Evolutionary conservation across 2,329 filamentous ascomycete species (phyloP).

Genomic region (Xylaria sp.): DNA sequence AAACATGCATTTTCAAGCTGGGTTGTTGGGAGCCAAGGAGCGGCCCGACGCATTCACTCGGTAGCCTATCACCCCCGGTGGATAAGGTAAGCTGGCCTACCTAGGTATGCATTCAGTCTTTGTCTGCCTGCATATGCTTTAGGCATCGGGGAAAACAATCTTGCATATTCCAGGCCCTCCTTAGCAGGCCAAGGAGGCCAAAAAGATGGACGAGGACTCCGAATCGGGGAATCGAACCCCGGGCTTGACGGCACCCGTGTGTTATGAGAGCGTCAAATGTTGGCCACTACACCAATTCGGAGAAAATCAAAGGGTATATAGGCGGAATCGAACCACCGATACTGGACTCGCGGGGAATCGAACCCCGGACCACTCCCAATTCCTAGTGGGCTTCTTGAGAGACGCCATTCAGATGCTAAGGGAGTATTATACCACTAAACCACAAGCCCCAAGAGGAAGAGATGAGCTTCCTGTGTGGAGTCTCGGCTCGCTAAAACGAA

Average conservation of each 20-base stretch:
- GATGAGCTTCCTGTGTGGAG: constrained; percentile 25
- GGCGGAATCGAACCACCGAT: constrained; percentile 29
- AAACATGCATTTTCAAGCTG: constrained; percentile 20
- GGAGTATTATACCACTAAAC: constrained; percentile 38
- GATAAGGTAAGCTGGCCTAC: constrained; percentile 12
- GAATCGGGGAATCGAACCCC: constrained; percentile 50
- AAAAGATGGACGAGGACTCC: constrained; percentile 34
- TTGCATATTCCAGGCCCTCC: not conserved
- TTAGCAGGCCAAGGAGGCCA: not conserved
- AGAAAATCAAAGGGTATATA: constrained; percentile 31
- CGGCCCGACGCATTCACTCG: constrained; percentile 22
- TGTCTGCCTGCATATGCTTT: constrained; percentile 3
- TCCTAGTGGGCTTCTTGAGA: constrained; percentile 4
- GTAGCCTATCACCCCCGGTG: not conserved
- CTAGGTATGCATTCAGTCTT: not conserved
- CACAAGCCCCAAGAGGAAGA: constrained; percentile 31
- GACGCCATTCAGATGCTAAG: constrained; percentile 25
- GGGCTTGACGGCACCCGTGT: constrained; percentile 40
- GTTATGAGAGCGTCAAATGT: constrained; percentile 50
- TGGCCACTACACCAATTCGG: constrained; percentile 51
- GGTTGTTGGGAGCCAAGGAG: constrained; percentile 10
- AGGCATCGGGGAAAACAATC: not conserved
- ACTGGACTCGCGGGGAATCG: constrained; percentile 42
- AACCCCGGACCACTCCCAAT: constrained; percentile 42
- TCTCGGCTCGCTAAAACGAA: not conserved